Evolutionary conservation across 192 early-diverging fungal genomes (phyloP).

Genomic region (Chytriomyces sp.): DNA sequence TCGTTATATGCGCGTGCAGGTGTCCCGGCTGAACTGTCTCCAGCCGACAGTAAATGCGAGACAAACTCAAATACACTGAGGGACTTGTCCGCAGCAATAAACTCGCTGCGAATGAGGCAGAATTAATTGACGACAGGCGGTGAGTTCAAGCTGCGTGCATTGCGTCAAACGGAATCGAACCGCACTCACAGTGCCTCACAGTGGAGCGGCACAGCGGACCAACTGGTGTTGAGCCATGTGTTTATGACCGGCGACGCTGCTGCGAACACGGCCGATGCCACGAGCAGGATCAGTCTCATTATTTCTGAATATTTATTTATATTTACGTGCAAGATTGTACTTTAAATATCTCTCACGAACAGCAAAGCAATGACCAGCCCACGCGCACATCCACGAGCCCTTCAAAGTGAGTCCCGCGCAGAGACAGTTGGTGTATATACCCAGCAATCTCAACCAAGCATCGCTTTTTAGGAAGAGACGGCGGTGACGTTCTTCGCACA

Average conservation of each 20-base stretch:
- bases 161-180: not conserved
- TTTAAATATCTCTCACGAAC: too few species aligned
- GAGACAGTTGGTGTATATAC: not conserved
- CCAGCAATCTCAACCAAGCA: not conserved
- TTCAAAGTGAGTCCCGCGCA: not conserved
- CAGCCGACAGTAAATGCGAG: slow-evolving; percentile 52
- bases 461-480: slow-evolving; percentile 4
- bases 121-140: not conserved
- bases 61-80: slow-evolving; percentile 70
- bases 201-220: slow-evolving; percentile 70
- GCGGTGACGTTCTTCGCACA: slow-evolving; percentile 21
- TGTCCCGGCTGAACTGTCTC: slow-evolving; percentile 27
- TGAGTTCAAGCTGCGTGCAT: not conserved
- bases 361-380: too few species aligned
- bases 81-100: slow-evolving; percentile 67
- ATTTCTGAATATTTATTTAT: too few species aligned
- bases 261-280: not conserved
- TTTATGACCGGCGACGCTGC: not conserved
- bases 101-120: slow-evolving; percentile 55
- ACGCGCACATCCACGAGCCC: not conserved
- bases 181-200: slow-evolving; percentile 77
- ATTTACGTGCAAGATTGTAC: too few species aligned
- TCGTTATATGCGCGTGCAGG: slow-evolving; percentile 3
- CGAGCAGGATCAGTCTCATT: too few species aligned
- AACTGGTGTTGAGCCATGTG: slow-evolving; percentile 42